These are phyloP conservation scores for Boehmeria nivea DNA, from an alignment of 306 rosid species.

Conservation along the genomic window DNA sequence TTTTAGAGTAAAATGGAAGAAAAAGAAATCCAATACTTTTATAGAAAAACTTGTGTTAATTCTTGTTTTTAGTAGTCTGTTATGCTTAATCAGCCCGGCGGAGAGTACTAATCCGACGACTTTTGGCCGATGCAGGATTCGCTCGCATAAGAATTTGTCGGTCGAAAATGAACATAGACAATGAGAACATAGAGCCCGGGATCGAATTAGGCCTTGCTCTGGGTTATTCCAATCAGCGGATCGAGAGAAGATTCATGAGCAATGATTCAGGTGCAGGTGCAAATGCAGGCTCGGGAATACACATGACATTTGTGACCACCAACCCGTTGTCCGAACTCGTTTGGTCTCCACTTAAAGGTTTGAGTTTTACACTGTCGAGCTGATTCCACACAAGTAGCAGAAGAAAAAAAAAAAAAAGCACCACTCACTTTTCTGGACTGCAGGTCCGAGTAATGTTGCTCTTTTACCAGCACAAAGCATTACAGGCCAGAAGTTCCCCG, in stretches of 20 bases:
- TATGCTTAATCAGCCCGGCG: too few relatives aligned
- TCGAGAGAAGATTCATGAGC: conserved; percentile 26
- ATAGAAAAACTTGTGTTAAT: too few relatives aligned
- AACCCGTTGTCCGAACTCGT: conserved; percentile 81
- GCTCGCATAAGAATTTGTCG: too few relatives aligned
- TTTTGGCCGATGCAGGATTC: too few relatives aligned
- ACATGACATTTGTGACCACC: conserved; percentile 38
- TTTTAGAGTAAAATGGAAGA: too few relatives aligned
- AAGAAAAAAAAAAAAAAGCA: conserved; percentile 28
- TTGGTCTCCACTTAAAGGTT: conserved; percentile 81
- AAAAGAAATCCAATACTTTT: too few relatives aligned
- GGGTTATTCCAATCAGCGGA: conserved; percentile 33
- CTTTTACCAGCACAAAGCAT: conserved; percentile 39
- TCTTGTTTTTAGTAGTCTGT: too few relatives aligned
- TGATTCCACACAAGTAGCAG: too few relatives aligned
- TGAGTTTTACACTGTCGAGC: conserved; percentile 38
- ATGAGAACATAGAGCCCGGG: conserved; percentile 43
- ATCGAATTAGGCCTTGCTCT: conserved; percentile 45
- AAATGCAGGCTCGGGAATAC: conserved; percentile 70
- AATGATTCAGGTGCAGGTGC: conserved; percentile 85
- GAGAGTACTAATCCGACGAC: too few relatives aligned
- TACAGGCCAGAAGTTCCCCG: conserved; percentile 25
- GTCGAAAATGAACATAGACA: conserved; percentile 50
- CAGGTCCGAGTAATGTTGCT: conserved; percentile 52
- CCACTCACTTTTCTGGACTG: conserved; percentile 33